Evolutionary conservation across 208 protist species (phyloP).

Genomic region (Trypanosoma boissoni): DNA sequence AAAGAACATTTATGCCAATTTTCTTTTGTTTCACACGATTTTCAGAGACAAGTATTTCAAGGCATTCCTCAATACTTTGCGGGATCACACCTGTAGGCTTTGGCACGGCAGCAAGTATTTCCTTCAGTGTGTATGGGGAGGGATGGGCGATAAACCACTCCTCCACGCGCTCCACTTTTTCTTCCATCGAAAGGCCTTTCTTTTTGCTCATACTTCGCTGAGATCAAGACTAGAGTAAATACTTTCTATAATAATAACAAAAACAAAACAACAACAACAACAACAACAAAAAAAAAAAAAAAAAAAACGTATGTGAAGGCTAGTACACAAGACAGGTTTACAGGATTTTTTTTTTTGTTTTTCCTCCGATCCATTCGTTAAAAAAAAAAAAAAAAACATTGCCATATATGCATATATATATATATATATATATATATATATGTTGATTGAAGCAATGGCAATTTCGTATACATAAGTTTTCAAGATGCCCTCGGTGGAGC

Average conservation of each 20-base stretch:
- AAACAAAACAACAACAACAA: slow-evolving; percentile 21
- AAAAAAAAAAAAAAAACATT: slow-evolving; percentile 9
- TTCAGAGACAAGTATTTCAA: slow-evolving; percentile 76
- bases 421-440: too few species aligned
- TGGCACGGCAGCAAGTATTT: slow-evolving; percentile 54
- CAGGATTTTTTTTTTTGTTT: not conserved
- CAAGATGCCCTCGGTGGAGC: not conserved
- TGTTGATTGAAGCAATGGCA: not conserved
- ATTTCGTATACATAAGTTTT: not conserved
- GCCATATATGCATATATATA: too few species aligned
- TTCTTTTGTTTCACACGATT: slow-evolving; percentile 60
- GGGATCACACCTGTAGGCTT: slow-evolving; percentile 75
- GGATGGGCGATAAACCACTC: slow-evolving; percentile 58
- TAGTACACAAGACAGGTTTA: not conserved
- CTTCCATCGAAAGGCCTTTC: slow-evolving; percentile 84
- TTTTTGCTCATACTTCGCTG: too few species aligned
- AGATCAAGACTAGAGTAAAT: too few species aligned
- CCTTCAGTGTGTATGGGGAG: slow-evolving; percentile 78
- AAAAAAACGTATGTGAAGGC: slow-evolving; percentile 4
- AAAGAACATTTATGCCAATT: slow-evolving; percentile 73
- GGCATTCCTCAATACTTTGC: slow-evolving; percentile 79
- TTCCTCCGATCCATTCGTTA: not conserved
- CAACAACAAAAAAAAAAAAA: slow-evolving; percentile 10
- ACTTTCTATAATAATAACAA: not conserved
- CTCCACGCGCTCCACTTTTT: slow-evolving; percentile 67